These are phyloP conservation scores for Exobasidium rhododendri DNA, from an alignment of 1,284 basidiomycete genomes.

Conservation along the genomic window DNA sequence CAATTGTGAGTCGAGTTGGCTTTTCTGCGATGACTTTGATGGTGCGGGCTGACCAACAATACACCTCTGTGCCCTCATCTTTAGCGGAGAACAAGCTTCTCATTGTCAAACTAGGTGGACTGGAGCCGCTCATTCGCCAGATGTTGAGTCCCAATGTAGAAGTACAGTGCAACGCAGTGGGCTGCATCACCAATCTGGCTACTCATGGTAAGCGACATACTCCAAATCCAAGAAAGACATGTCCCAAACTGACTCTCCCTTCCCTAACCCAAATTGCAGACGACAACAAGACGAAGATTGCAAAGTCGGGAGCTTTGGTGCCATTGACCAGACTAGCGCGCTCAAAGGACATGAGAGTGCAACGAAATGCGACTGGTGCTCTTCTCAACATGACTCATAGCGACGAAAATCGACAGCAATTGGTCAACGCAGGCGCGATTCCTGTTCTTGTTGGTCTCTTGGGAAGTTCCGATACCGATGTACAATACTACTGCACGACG, in stretches of 20 bases:
- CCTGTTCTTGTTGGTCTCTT: slow-evolving; percentile 92
- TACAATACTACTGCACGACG: slow-evolving; percentile 99
- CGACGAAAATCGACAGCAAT: slow-evolving; percentile 96
- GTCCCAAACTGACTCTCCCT: neutral
- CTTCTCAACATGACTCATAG: slow-evolving; percentile 96
- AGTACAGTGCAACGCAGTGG: slow-evolving; percentile 99
- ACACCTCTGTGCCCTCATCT: slow-evolving; percentile 11
- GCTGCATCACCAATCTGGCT: slow-evolving; percentile 97
- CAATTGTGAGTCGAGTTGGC: slow-evolving; percentile 63
- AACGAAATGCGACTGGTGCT: slow-evolving; percentile 96
- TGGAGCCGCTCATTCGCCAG: slow-evolving; percentile 96
- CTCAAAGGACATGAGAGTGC: slow-evolving; percentile 98
- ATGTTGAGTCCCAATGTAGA: slow-evolving; percentile 99
- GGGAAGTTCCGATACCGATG: slow-evolving; percentile 96
- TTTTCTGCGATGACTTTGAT: neutral
- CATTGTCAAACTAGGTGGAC: slow-evolving; percentile 94
- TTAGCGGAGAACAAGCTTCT: slow-evolving; percentile 97
- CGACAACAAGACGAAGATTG: slow-evolving; percentile 99
- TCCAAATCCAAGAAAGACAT: too few relatives aligned
- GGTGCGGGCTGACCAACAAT: neutral
- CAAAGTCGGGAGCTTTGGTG: slow-evolving; percentile 95
- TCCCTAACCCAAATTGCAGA: slow-evolving; percentile 59
- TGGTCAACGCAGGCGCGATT: slow-evolving; percentile 97
- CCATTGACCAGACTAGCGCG: slow-evolving; percentile 92
- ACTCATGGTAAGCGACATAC: slow-evolving; percentile 73